phyloP scores from a whole-genome alignment of 495 filamentous ascomycete species.

The Aspergillus mulundensis region DNA sequence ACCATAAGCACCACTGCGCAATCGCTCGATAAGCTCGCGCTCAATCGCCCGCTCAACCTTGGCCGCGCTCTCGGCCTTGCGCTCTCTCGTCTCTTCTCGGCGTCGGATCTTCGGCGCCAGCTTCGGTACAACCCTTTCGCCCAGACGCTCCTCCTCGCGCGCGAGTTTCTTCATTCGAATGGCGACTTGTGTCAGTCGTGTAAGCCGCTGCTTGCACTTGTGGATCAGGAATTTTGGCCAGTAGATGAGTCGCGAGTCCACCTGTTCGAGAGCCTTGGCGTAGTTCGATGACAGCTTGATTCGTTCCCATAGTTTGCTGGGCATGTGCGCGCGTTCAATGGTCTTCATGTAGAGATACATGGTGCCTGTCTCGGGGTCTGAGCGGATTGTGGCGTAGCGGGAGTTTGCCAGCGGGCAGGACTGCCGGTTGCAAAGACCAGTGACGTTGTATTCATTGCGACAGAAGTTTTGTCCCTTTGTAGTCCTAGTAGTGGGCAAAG shows the following conservation, averaged over 20 bases:
- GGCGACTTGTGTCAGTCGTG: slow-evolving; percentile 85
- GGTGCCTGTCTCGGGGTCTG: slow-evolving; percentile 70
- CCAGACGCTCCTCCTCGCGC: slow-evolving; percentile 84
- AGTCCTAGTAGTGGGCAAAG: slow-evolving; percentile 49
- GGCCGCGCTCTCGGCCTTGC: slow-evolving; percentile 89
- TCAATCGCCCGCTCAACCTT: slow-evolving; percentile 97
- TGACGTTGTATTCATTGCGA: slow-evolving; percentile 93
- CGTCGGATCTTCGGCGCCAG: slow-evolving; percentile 88
- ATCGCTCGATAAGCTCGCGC: slow-evolving; percentile 86
- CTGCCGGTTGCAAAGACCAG: slow-evolving; percentile 90
- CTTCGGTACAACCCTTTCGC: slow-evolving; percentile 83
- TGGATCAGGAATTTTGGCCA: slow-evolving; percentile 95
- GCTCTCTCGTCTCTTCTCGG: slow-evolving; percentile 83
- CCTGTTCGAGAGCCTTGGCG: slow-evolving; percentile 76
- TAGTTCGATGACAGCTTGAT: slow-evolving; percentile 90
- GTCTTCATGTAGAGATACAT: slow-evolving; percentile 99
- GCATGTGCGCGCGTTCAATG: slow-evolving; percentile 84
- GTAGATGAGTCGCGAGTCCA: slow-evolving; percentile 86
- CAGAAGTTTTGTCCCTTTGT: slow-evolving; percentile 93
- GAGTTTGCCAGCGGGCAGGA: slow-evolving; percentile 94
- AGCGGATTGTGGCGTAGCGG: slow-evolving; percentile 90
- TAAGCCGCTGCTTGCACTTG: slow-evolving; percentile 97
- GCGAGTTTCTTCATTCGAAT: slow-evolving; percentile 80
- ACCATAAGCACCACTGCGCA: slow-evolving; percentile 91
- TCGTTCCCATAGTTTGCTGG: slow-evolving; percentile 90